These are phyloP conservation scores for Digitaria exilis DNA, from an alignment of 202 grass and related monocot genomes.

Conservation along the genomic window DNA sequence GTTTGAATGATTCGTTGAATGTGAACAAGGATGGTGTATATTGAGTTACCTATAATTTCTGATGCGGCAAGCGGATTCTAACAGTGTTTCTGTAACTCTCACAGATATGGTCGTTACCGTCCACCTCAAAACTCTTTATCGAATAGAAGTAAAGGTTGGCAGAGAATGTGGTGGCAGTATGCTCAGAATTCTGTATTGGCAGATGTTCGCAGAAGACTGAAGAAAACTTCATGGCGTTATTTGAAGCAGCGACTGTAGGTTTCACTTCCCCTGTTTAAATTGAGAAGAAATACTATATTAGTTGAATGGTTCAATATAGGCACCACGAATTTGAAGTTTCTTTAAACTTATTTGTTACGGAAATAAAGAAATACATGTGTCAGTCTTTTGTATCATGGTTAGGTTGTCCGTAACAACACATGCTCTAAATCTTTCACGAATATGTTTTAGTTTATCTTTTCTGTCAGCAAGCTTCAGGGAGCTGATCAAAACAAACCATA, in stretches of 20 bases:
- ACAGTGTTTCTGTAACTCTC: slow-evolving; percentile 37
- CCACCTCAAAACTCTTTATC: slow-evolving; percentile 73
- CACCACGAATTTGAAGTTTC: slow-evolving; percentile 26
- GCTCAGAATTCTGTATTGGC: slow-evolving; percentile 68
- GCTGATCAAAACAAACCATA: not conserved
- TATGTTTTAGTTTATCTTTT: slow-evolving; percentile 15
- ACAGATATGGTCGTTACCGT: slow-evolving; percentile 89
- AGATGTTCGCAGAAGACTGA: slow-evolving; percentile 72
- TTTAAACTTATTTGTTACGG: slow-evolving; percentile 31
- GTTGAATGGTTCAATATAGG: not conserved
- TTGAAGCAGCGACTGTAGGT: slow-evolving; percentile 84
- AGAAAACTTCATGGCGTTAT: slow-evolving; percentile 81
- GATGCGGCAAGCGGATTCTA: not conserved
- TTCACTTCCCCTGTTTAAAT: slow-evolving; percentile 32
- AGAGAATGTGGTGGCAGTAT: slow-evolving; percentile 88
- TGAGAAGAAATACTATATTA: slow-evolving; percentile 16
- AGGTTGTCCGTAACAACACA: slow-evolving; percentile 33
- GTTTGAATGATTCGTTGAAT: slow-evolving; percentile 33
- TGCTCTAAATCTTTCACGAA: slow-evolving; percentile 15
- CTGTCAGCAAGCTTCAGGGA: slow-evolving; percentile 25
- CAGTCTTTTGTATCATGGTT: no score
- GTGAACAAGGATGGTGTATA: not conserved
- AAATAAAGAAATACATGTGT: slow-evolving; percentile 35
- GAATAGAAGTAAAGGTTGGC: slow-evolving; percentile 81
- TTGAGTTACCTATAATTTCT: slow-evolving; percentile 23